Conservation (phyloP, 2,329 filamentous ascomycete genomes). For the Fusarium devonianum region DNA sequence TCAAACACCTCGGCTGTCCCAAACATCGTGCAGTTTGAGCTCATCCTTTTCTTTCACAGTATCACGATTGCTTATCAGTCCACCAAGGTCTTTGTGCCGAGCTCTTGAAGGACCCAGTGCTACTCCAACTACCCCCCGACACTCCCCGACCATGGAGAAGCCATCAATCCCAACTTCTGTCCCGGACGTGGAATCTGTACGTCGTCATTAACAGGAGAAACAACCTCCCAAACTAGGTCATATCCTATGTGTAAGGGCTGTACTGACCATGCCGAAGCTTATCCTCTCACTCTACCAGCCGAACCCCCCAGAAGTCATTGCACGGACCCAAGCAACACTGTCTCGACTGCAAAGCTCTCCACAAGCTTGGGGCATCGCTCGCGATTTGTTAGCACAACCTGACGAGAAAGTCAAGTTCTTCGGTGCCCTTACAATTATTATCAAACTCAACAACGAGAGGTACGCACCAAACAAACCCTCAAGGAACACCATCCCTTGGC, state of each 20-base stretch:
- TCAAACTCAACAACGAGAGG: constrained; percentile 95
- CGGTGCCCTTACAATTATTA: constrained; percentile 87
- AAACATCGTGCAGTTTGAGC: too few relatives aligned
- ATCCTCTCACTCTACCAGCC: constrained; percentile 63
- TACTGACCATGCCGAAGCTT: constrained; percentile 46
- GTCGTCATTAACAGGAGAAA: background rate
- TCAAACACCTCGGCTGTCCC: too few relatives aligned
- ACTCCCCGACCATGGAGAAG: constrained; percentile 22
- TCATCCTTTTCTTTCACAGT: background rate
- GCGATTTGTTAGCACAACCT: constrained; percentile 72
- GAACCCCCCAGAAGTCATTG: constrained; percentile 56
- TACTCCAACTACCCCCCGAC: background rate
- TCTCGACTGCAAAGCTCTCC: constrained; percentile 80
- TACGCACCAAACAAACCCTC: constrained; percentile 46
- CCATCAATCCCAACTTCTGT: constrained; percentile 26
- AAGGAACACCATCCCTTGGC: background rate
- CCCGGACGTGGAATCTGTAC: constrained; percentile 32
- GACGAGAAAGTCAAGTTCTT: constrained; percentile 87
- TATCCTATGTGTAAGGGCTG: background rate
- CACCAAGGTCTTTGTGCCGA: background rate
- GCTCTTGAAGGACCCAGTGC: background rate
- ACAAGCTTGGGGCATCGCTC: constrained; percentile 85
- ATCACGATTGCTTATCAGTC: background rate
- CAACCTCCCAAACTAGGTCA: background rate
- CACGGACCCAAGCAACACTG: constrained; percentile 72